Conservation (phyloP, 2,329 filamentous ascomycete genomes). For the Colletotrichum navitas region DNA sequence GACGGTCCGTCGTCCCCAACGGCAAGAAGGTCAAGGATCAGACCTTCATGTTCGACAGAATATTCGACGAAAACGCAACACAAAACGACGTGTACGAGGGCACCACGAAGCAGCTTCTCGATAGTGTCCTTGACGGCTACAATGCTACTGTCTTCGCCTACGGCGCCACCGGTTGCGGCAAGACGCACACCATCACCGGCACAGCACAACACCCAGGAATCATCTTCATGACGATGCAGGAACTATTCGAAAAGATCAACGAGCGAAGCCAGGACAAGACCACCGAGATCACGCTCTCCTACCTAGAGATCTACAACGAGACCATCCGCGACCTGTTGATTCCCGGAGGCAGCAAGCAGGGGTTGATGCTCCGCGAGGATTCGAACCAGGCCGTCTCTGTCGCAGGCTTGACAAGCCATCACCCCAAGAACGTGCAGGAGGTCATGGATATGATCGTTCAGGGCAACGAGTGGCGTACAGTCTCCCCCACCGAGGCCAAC, state of each 20-base stretch:
- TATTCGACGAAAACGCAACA: slow-evolving; percentile 95
- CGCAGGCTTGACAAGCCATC: slow-evolving; percentile 89
- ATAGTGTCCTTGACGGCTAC: slow-evolving; percentile 96
- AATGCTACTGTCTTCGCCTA: slow-evolving; percentile 99
- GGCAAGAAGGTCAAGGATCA: slow-evolving; percentile 97
- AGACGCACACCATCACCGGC: slow-evolving; percentile 97
- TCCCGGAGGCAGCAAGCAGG: slow-evolving; percentile 84
- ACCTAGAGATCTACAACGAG: slow-evolving; percentile 99
- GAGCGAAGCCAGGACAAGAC: slow-evolving; percentile 88
- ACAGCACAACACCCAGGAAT: slow-evolving; percentile 94
- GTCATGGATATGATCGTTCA: slow-evolving; percentile 99
- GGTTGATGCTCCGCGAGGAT: slow-evolving; percentile 94
- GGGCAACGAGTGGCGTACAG: slow-evolving; percentile 94
- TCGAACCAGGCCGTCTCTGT: slow-evolving; percentile 94
- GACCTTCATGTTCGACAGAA: slow-evolving; percentile 94
- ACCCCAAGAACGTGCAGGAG: slow-evolving; percentile 90
- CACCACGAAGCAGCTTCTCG: slow-evolving; percentile 89
- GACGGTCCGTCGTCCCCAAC: slow-evolving; percentile 81
- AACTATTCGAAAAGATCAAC: slow-evolving; percentile 95
- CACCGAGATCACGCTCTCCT: slow-evolving; percentile 92
- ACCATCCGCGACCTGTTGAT: slow-evolving; percentile 95
- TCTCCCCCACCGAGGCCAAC: slow-evolving; percentile 97
- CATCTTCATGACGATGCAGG: slow-evolving; percentile 99
- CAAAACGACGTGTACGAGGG: slow-evolving; percentile 96
- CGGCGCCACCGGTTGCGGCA: slow-evolving; percentile 96